Conservation (phyloP, 2,329 filamentous ascomycete species). For the Penicillium frequentans region DNA sequence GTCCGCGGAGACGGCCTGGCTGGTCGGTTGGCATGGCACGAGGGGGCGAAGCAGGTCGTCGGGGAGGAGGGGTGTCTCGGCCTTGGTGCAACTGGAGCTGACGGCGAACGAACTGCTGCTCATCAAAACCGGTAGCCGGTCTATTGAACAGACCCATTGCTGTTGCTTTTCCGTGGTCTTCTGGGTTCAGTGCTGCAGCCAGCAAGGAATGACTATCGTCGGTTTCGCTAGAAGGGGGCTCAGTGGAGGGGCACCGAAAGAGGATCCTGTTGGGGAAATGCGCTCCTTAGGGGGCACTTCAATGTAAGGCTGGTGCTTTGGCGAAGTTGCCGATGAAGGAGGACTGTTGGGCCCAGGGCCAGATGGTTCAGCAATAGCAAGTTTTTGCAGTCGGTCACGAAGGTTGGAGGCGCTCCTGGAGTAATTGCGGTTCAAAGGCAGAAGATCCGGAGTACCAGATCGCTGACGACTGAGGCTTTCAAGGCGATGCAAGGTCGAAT, state of each 20-base stretch:
- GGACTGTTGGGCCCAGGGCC: constrained; percentile 41
- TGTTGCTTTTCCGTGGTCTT: constrained; percentile 79
- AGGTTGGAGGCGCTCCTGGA: constrained; percentile 67
- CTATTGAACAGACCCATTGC: constrained; percentile 72
- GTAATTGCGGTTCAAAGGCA: constrained; percentile 47
- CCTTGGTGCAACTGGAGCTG: constrained; percentile 79
- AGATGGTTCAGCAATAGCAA: constrained; percentile 27
- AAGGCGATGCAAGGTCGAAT: constrained; percentile 72
- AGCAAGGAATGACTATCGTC: constrained; percentile 68
- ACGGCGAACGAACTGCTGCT: constrained; percentile 78
- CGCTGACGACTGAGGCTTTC: constrained; percentile 73
- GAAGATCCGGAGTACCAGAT: constrained; percentile 54
- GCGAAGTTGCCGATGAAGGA: constrained; percentile 39
- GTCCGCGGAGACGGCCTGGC: constrained; percentile 28
- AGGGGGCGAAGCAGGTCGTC: constrained; percentile 29
- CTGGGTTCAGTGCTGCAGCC: constrained; percentile 64
- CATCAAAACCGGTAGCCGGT: constrained; percentile 74
- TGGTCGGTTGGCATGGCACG: constrained; percentile 23
- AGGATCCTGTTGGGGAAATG: constrained; percentile 31
- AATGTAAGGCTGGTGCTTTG: constrained; percentile 36
- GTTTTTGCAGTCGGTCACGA: constrained; percentile 48
- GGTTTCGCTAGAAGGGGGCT: constrained; percentile 72
- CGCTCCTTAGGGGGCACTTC: constrained; percentile 34
- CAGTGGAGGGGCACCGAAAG: constrained; percentile 54
- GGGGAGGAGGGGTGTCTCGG: constrained; percentile 59